These are phyloP conservation scores for Nigrospora sphaerica DNA, from an alignment of 2,329 filamentous ascomycete species.

Conservation along the genomic window DNA sequence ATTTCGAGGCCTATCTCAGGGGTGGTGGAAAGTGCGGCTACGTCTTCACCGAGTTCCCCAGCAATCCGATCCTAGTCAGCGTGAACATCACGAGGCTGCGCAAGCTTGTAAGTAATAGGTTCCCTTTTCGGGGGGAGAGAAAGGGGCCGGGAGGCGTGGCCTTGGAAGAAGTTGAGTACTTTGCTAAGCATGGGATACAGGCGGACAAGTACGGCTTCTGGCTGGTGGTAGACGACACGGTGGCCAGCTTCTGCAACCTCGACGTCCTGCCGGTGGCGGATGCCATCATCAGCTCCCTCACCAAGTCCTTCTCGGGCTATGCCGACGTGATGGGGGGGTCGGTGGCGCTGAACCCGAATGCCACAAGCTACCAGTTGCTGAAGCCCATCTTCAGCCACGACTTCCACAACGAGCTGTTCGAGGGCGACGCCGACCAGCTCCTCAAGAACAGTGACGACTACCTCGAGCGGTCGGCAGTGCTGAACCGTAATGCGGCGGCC, in stretches of 20 bases:
- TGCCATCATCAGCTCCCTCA: slow-evolving; percentile 35
- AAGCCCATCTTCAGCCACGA: slow-evolving; percentile 13
- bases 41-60: slow-evolving; percentile 42
- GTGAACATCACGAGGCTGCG: slow-evolving; percentile 31
- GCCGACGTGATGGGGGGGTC: slow-evolving; percentile 30
- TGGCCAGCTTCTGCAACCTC: slow-evolving; percentile 39
- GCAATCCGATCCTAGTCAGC: slow-evolving; percentile 36
- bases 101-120: slow-evolving; percentile 26
- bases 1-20: slow-evolving; percentile 37
- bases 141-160: too few species aligned
- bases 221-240: slow-evolving; percentile 40
- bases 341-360: slow-evolving; percentile 13
- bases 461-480: slow-evolving; percentile 26
- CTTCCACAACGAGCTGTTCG: slow-evolving; percentile 39
- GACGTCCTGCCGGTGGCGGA: slow-evolving; percentile 43
- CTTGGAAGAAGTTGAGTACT: neutral
- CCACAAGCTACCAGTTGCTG: slow-evolving; percentile 6
- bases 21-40: slow-evolving; percentile 33
- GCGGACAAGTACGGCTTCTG: slow-evolving; percentile 35
- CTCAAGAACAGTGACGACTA: slow-evolving; percentile 37
- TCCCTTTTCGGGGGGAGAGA: too few species aligned
- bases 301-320: slow-evolving; percentile 52
- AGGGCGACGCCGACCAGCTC: slow-evolving; percentile 36
- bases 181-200: neutral
- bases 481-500: slow-evolving; percentile 36